Percentiles rank a stretch among this genome's conserved stretches.
phyloP scores from a whole-genome alignment of 2,329 filamentous ascomycete species.

The Dactylellina cionopaga region DNA sequence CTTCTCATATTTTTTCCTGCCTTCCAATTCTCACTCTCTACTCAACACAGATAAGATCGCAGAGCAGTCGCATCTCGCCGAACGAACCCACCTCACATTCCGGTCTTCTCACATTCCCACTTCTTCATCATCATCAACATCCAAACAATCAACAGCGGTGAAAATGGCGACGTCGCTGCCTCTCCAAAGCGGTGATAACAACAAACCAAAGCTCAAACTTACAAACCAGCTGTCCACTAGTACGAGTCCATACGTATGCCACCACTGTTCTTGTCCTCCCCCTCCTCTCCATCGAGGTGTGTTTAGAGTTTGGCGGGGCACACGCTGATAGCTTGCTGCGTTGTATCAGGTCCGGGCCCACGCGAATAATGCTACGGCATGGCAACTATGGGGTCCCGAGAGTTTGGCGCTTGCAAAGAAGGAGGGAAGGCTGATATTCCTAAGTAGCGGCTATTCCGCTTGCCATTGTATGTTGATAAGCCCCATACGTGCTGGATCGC shows the following conservation, averaged over 20 bases:
- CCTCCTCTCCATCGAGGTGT: conserved; percentile 22
- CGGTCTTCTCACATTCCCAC: conserved; percentile 3
- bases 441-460: conserved; percentile 93
- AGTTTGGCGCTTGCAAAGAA: conserved; percentile 78
- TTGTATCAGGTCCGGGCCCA: conserved; percentile 72
- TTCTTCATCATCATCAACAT: neutral
- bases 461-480: conserved; percentile 80
- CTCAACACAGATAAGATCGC: conserved; percentile 5
- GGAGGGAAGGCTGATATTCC: conserved; percentile 87
- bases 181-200: conserved; percentile 35
- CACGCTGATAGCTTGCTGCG: conserved; percentile 6
- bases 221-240: conserved; percentile 54
- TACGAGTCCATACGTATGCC: conserved; percentile 56
- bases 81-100: conserved; percentile 4
- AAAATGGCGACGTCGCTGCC: conserved; percentile 44
- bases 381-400: conserved; percentile 87
- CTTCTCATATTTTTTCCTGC: neutral
- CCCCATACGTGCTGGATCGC: neutral
- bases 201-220: conserved; percentile 53
- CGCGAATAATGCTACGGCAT: conserved; percentile 82
- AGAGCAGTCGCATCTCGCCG: conserved; percentile 18
- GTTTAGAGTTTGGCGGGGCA: conserved; percentile 10
- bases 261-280: neutral
- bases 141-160: too few species aligned
- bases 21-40: neutral